Base-by-base conservation (phyloP, 148 eudicot genomes). In the Camellia japonica region DNA sequence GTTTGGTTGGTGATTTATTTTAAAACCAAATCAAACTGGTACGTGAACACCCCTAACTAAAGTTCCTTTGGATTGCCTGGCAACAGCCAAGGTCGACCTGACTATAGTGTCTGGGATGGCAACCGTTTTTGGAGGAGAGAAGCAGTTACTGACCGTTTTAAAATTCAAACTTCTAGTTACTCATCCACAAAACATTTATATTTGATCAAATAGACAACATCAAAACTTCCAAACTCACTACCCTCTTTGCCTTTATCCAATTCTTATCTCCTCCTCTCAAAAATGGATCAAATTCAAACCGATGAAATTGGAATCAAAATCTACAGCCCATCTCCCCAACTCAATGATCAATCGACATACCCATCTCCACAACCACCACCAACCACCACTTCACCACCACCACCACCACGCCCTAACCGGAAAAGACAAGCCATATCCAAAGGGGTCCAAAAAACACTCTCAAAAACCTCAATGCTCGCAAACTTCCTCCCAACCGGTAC, bases 401-500 rank as follows among this genome's bases (percentile, higher is more conserved):
- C 30, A 3, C n/a, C 52, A 38, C 15, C 13, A 2, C 3, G 8
- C 0, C 76, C 69, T 49, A 73, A 71, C 12, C 85, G 75, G 65
- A 86, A 79, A 70, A 70, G 91, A n/a, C 80, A 86, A 1, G 87
- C 85, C 2, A 78, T 91, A 7, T 90, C 95, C 0, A 92, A 83
- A 38, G 93, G 93, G 8, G 93, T 94, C 58, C 98, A 94, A 84
- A 90, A 87, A 42, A 93, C 97, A 14, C 92, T 94, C 56, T 92
- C 93, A 3, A 94, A 91, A 56, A 92, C 97, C 19, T 94, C 98
- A 1, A 85, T 91, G 89, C 86, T 94, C 3, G 94, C 93, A 15
- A 94, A 95, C 74, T 95, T 95, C 78, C 94, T 95, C 59, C 98
- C 98, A 14, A 93, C 98, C 0, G 97, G 97, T 38, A 95, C 98